Evolutionary conservation across 495 filamentous ascomycete species (phyloP).

Genomic region (Tetracladium setigerum): DNA sequence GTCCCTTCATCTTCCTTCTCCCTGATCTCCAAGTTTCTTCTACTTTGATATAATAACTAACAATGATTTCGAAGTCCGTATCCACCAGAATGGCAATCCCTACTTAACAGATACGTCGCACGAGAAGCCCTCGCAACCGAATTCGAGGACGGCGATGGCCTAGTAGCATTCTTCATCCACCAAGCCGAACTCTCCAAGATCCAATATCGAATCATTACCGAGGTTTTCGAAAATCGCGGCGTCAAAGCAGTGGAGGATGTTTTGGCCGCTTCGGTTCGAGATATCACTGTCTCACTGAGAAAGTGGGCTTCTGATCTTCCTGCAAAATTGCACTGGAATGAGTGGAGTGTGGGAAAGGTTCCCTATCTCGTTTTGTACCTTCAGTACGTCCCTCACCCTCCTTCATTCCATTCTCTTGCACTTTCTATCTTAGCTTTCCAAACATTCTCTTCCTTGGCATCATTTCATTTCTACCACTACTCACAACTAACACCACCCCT

Average conservation of each 20-base stretch:
- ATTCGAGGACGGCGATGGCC: conserved; percentile 23
- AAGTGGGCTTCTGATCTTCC: conserved; percentile 25
- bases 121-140: conserved; percentile 19
- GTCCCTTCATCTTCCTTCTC: conserved; percentile 3
- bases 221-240: conserved; percentile 27
- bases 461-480: too few relatives aligned
- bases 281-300: conserved; percentile 24
- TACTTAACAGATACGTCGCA: conserved; percentile 23
- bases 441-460: too few relatives aligned
- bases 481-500: too few relatives aligned
- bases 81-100: conserved; percentile 16
- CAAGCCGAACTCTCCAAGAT: conserved; percentile 26
- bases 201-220: conserved; percentile 28
- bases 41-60: neutral
- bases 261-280: conserved; percentile 20
- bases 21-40: neutral
- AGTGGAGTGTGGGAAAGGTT: conserved; percentile 24
- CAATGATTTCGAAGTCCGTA: neutral
- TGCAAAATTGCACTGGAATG: conserved; percentile 26
- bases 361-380: conserved; percentile 24
- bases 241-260: conserved; percentile 18
- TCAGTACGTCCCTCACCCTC: conserved; percentile 17
- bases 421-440: neutral
- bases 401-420: neutral
- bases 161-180: conserved; percentile 23